Percentiles rank a stretch among this genome's conserved stretches.
phyloP scores from a whole-genome alignment of 148 eudicot species.

The Oxyria digyna region DNA sequence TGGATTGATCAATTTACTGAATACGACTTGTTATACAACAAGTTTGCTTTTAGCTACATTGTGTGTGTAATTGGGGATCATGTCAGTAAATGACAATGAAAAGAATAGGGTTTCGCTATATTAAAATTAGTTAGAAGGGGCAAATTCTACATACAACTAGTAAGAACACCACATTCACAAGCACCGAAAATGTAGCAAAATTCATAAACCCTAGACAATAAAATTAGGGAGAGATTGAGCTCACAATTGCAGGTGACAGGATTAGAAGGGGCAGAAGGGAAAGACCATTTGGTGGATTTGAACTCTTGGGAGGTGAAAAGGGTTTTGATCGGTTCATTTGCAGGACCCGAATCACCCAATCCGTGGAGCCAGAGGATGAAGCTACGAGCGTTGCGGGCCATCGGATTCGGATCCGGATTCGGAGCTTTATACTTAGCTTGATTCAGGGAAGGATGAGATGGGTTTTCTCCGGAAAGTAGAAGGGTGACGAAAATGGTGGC shows the following conservation, averaged over 20 bases:
- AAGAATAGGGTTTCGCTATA: no score
- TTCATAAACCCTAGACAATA: background rate
- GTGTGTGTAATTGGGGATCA: no score
- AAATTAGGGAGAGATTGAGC: conserved; percentile 9
- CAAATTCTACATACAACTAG: background rate
- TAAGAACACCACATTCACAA: background rate
- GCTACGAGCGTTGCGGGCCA: conserved; percentile 39
- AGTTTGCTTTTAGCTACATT: no score
- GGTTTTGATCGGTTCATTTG: conserved; percentile 74
- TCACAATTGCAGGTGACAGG: conserved; percentile 84
- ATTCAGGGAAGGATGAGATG: background rate
- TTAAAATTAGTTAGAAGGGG: no score
- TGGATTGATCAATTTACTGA: no score
- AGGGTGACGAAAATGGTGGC: conserved; percentile 33
- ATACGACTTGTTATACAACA: no score
- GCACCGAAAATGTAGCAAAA: background rate
- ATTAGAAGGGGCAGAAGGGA: conserved; percentile 78
- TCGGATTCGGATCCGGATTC: conserved; percentile 7
- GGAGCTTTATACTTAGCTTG: background rate
- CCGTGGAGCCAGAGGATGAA: conserved; percentile 92
- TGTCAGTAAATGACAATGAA: no score
- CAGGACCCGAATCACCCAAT: conserved; percentile 92
- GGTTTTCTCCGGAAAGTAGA: conserved; percentile 15
- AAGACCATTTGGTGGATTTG: conserved; percentile 53
- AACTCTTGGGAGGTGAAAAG: conserved; percentile 69